Evolutionary conservation across 305 asterid genomes (phyloP).

Genomic region (Fraxinus velutina): DNA sequence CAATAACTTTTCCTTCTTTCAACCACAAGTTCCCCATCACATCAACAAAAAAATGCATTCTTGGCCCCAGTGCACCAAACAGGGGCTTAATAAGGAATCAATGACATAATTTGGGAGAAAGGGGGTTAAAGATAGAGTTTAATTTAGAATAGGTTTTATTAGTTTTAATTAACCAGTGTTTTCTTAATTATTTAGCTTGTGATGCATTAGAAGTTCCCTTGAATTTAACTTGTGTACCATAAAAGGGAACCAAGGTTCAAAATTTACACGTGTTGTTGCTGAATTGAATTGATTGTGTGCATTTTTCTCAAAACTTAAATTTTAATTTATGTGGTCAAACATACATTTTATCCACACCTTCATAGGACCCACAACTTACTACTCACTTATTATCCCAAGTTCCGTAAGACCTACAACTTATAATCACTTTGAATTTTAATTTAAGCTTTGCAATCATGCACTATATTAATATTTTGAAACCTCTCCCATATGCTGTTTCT

Average conservation of each 20-base stretch:
- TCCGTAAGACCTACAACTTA: not conserved
- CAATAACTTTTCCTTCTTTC: too few species aligned
- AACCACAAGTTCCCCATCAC: too few species aligned
- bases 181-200: not conserved
- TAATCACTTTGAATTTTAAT: not conserved
- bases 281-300: not conserved
- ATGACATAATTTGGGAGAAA: not conserved
- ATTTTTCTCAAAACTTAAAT: not conserved
- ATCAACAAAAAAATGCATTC: too few species aligned
- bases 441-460: not conserved
- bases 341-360: not conserved
- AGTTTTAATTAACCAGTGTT: not conserved
- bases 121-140: not conserved
- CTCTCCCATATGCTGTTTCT: not conserved
- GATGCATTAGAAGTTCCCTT: not conserved
- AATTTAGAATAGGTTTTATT: not conserved
- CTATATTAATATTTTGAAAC: not conserved
- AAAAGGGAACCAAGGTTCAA: not conserved
- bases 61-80: too few species aligned
- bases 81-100: not conserved
- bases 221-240: not conserved
- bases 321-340: not conserved
- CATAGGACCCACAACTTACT: not conserved
- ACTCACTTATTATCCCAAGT: not conserved
- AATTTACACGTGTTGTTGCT: not conserved